Base-by-base conservation (phyloP, 139 green algal genomes). In the Haematococcus sp. region DNA sequence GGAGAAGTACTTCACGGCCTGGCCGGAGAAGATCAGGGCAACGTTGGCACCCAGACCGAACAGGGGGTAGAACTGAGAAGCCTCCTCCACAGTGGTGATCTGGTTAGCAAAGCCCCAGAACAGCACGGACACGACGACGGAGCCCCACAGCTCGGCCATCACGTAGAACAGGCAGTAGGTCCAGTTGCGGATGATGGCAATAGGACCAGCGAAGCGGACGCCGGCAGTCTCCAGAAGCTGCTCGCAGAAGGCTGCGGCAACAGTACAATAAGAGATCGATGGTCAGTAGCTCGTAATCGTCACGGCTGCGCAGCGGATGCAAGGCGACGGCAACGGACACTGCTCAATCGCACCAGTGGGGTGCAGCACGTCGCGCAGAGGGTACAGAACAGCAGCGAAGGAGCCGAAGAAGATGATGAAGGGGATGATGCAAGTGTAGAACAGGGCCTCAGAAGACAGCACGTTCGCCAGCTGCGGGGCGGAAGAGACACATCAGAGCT, bases 111-210 rank as follows among this genome's bases (percentile, higher is more conserved):
- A 95, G 35, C 93, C 95, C 95, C 95, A 99, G 91, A 99, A 99
- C 52, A 99, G 94, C 67, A 99, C 92, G 1, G 95, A 99, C 64
- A 99, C 94, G 32, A 99, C 94, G 31, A 99, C 95, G 51, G 94
- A 98, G 56, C 95, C 95, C 95, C 95, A 99, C 63, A 99, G 88
- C 93, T 98, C 95, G 27, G 95, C 93, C 94, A 98, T 98, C 49
- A 98, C 95, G 81, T 99, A 99, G 84, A 99, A 99, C n/a, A 99
- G 86, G 86, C 93, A 98, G 88, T 95, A 98, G 49, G 91, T 96
- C 95, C 95, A 99, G 88, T 99, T 99, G 78, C 95, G 91, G 56
- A 99, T 76, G 76, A 99, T 98, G 81, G 95, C 92, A 77, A 99
- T 97, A 66, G 96, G 95, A 67, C 92, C 95, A 34, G 93, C 89